Conservation (phyloP, 192 early-diverging fungal species). For the Entomortierella parvispora region DNA sequence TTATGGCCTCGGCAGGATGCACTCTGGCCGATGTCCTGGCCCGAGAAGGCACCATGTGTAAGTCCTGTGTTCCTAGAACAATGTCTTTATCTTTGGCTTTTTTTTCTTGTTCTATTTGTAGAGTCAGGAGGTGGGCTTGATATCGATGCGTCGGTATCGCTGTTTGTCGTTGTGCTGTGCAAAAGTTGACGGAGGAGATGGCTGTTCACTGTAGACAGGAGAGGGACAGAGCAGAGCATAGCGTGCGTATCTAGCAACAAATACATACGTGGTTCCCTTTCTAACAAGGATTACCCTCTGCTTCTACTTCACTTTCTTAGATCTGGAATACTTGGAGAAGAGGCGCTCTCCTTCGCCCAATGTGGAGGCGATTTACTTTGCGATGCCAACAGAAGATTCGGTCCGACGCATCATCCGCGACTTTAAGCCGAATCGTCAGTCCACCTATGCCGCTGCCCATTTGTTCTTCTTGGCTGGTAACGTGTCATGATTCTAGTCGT, state of each 20-base stretch:
- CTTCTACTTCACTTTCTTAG: too few relatives aligned
- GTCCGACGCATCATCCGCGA: constrained; percentile 69
- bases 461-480: constrained; percentile 68
- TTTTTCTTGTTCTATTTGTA: constrained; percentile 7
- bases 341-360: constrained; percentile 64
- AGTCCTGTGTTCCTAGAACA: constrained; percentile 9
- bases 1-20: constrained; percentile 73
- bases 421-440: constrained; percentile 54
- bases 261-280: too few relatives aligned
- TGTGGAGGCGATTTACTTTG: constrained; percentile 72
- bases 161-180: too few relatives aligned
- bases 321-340: constrained; percentile 68
- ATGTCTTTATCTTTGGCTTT: not conserved
- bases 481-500: not conserved
- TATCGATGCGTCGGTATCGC: too few relatives aligned
- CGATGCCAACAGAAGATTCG: constrained; percentile 68
- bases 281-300: too few relatives aligned
- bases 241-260: not conserved
- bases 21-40: constrained; percentile 75
- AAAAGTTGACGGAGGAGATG: not conserved
- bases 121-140: not conserved
- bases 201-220: not conserved
- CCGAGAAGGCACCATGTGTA: constrained; percentile 72
- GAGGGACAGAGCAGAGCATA: too few relatives aligned
- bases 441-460: constrained; percentile 71